Evolutionary conservation across 1,284 basidiomycete genomes (phyloP).

Genomic region (Cutaneotrichosporon dermatis): DNA sequence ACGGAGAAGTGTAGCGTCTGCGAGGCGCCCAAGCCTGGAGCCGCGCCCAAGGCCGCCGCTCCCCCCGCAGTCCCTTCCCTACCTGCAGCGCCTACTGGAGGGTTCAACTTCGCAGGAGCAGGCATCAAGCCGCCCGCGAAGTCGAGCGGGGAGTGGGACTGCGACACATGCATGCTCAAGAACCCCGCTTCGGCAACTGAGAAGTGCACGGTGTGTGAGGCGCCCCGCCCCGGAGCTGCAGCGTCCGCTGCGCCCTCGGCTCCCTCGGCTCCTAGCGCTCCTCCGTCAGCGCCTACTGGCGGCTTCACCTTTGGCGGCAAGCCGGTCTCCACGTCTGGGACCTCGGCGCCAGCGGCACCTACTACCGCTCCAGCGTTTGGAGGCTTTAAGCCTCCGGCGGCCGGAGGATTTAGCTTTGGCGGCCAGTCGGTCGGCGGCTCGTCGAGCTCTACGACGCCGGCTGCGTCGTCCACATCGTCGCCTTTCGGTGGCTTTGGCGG

Average conservation of each 20-base stretch:
- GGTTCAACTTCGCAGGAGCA: conserved; percentile 2
- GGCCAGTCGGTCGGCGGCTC: conserved; percentile 6
- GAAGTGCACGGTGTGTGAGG: conserved; percentile 54
- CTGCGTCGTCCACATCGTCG: no score
- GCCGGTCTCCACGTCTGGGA: not conserved
- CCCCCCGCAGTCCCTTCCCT: conserved; percentile 1
- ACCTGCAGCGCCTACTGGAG: conserved; percentile 3
- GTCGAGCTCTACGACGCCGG: not conserved
- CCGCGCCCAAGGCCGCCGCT: conserved; percentile 1
- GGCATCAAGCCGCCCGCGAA: not conserved
- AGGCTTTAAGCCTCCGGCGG: not conserved
- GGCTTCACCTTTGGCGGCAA: conserved; percentile 16
- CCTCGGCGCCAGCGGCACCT: not conserved
- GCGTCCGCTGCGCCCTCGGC: not conserved
- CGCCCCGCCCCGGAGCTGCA: conserved; percentile 1
- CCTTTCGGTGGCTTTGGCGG: conserved; percentile 1
- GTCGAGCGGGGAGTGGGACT: conserved; percentile 49
- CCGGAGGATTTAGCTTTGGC: conserved; percentile 11
- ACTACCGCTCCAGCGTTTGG: not conserved
- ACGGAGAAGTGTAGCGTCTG: conserved; percentile 56
- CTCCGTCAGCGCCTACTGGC: conserved; percentile 2
- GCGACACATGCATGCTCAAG: conserved; percentile 52
- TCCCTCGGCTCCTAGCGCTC: conserved; percentile 7
- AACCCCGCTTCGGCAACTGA: conserved; percentile 51
- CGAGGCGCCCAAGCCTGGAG: conserved; percentile 48